Evolutionary conservation across 306 rosid species (phyloP).

Genomic region (Prunus mume): DNA sequence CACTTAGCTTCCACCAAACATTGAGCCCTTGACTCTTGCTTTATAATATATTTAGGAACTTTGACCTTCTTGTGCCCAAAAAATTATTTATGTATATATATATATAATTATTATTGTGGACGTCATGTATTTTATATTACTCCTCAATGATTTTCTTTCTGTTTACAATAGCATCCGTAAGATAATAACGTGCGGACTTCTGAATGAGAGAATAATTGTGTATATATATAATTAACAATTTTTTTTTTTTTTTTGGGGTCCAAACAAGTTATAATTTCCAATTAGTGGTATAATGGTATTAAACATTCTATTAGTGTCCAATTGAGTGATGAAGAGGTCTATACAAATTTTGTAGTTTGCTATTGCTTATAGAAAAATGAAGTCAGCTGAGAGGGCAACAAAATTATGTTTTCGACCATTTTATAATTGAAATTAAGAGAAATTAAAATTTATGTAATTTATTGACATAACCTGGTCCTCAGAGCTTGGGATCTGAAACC

Average conservation of each 20-base stretch:
- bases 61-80: too few species aligned
- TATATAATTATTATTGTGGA: background rate
- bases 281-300: too few species aligned
- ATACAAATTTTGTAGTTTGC: too few species aligned
- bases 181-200: too few species aligned
- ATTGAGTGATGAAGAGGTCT: too few species aligned
- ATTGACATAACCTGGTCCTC: background rate
- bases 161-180: rapidly evolving
- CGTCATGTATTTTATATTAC: rapidly evolving
- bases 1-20: background rate
- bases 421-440: too few species aligned
- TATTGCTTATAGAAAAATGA: too few species aligned
- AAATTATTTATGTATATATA: background rate
- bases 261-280: background rate
- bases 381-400: too few species aligned
- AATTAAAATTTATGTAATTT: background rate
- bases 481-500: conserved; percentile 48
- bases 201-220: too few species aligned
- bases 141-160: rapidly evolving
- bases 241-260: background rate
- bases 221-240: background rate
- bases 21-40: background rate
- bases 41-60: background rate
- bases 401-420: too few species aligned
- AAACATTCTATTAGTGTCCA: too few species aligned